Conservation (phyloP, 2,329 filamentous ascomycete genomes). For the Chrysoporthe cubensis region DNA sequence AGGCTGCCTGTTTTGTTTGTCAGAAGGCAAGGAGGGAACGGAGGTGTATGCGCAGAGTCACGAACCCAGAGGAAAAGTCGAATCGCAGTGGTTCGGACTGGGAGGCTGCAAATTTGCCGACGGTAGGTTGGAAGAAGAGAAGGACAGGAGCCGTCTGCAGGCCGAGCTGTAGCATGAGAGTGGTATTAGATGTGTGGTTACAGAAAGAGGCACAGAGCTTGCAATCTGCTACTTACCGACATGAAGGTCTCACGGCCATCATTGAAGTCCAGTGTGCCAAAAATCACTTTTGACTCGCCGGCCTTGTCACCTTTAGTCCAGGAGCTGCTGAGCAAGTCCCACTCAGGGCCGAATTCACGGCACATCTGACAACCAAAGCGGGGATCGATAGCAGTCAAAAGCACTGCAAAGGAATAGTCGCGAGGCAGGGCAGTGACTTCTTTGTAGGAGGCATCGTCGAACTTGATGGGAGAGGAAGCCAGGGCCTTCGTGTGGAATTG, state of each 20-base stretch:
- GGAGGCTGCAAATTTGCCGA: slow-evolving; percentile 75
- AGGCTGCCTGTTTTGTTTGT: slow-evolving; percentile 58
- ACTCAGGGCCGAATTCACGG: slow-evolving; percentile 91
- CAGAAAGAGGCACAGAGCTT: background rate
- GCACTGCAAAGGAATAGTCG: slow-evolving; percentile 80
- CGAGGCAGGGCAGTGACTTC: slow-evolving; percentile 76
- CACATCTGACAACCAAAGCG: slow-evolving; percentile 87
- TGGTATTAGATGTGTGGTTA: slow-evolving; percentile 8
- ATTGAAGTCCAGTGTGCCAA: slow-evolving; percentile 84
- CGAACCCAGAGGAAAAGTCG: slow-evolving; percentile 83
- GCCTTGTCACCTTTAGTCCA: slow-evolving; percentile 86
- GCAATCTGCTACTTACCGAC: slow-evolving; percentile 62
- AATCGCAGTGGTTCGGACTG: slow-evolving; percentile 74
- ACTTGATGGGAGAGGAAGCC: slow-evolving; percentile 70
- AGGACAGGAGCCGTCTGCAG: slow-evolving; percentile 94
- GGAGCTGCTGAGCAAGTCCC: slow-evolving; percentile 82
- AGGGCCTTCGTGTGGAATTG: slow-evolving; percentile 72
- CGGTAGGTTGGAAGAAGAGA: slow-evolving; percentile 82
- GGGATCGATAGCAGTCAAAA: slow-evolving; percentile 84
- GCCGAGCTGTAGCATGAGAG: slow-evolving; percentile 64
- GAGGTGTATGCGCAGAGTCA: slow-evolving; percentile 14
- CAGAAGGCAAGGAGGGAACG: slow-evolving; percentile 9
- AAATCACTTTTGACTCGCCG: slow-evolving; percentile 73
- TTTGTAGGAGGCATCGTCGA: slow-evolving; percentile 76
- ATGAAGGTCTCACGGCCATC: slow-evolving; percentile 86